These are phyloP conservation scores for Agrocybe praecox DNA, from an alignment of 768 basidiomycete species.

Conservation along the genomic window DNA sequence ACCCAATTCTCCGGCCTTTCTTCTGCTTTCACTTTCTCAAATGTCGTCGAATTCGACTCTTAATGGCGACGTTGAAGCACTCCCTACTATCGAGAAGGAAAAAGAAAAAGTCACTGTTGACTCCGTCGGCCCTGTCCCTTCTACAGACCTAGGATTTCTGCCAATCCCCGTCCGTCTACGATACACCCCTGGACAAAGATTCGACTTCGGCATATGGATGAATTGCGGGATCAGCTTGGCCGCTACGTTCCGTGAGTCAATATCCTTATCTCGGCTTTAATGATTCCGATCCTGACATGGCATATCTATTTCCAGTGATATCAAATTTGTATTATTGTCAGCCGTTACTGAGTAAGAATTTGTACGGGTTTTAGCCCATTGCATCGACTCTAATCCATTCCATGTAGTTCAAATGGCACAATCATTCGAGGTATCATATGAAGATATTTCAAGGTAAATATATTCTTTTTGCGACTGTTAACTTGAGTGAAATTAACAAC, in stretches of 20 bases:
- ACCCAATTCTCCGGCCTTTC: not conserved
- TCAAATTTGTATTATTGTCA: slow-evolving; percentile 82
- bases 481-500: not conserved
- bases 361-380: no score
- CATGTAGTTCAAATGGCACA: slow-evolving; percentile 39
- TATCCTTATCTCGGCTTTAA: not conserved
- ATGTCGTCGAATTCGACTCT: slow-evolving; percentile 2
- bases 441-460: slow-evolving; percentile 18
- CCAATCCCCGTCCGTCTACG: slow-evolving; percentile 11
- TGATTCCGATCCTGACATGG: not conserved
- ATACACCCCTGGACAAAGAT: slow-evolving; percentile 1
- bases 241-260: slow-evolving; percentile 13
- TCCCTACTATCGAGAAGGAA: not conserved
- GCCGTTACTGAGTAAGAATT: slow-evolving; percentile 72
- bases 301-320: slow-evolving; percentile 39
- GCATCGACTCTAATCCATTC: not conserved
- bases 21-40: not conserved
- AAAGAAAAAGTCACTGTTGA: not conserved
- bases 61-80: not conserved
- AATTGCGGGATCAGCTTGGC: slow-evolving; percentile 13
- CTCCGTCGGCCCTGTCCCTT: not conserved
- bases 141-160: slow-evolving; percentile 11
- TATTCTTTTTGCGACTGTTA: not conserved
- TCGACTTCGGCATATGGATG: slow-evolving; percentile 11
- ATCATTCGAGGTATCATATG: slow-evolving; percentile 22